phyloP scores from a whole-genome alignment of 2,329 filamentous ascomycete species.

The Lecanicillium sp. region DNA sequence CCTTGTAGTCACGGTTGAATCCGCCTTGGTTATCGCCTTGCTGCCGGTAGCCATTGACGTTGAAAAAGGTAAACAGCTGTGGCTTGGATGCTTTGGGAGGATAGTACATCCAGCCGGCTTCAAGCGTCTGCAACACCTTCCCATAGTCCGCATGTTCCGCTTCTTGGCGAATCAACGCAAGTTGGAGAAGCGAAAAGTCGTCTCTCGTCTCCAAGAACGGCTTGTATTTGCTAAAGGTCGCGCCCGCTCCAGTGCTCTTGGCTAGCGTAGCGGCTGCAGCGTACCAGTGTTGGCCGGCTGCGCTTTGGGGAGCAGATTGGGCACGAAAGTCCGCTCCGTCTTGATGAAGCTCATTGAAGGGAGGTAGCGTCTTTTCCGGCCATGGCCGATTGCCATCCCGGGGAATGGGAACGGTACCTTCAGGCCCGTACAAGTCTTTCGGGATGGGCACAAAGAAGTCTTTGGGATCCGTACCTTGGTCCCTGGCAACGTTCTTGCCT shows the following conservation, averaged over 20 bases:
- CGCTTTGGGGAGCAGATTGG: background rate
- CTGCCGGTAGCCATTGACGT: conserved; percentile 11
- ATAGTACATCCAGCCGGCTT: conserved; percentile 15
- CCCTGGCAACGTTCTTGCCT: background rate
- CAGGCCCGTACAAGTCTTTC: conserved; percentile 9
- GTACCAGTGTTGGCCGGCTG: conserved; percentile 14
- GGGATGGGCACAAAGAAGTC: background rate
- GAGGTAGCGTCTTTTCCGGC: conserved; percentile 11
- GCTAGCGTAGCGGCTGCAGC: conserved; percentile 9
- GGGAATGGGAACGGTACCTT: conserved; percentile 13
- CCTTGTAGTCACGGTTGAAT: conserved; percentile 13
- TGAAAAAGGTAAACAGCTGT: conserved; percentile 14
- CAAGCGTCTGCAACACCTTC: conserved; percentile 12
- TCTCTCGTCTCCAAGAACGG: conserved; percentile 8
- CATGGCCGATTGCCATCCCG: conserved; percentile 7
- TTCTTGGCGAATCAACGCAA: conserved; percentile 11
- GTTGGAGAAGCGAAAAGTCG: conserved; percentile 15
- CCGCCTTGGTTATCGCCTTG: conserved; percentile 11
- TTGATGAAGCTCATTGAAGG: background rate
- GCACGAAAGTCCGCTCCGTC: background rate
- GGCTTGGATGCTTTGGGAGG: conserved; percentile 9
- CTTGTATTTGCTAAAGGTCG: conserved; percentile 11
- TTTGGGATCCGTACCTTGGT: background rate
- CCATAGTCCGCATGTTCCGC: conserved; percentile 8
- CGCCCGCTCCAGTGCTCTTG: conserved; percentile 11